Evolutionary conservation across 352 stramenopile species (phyloP).

Genomic region (Globisporangium okanoganense): DNA sequence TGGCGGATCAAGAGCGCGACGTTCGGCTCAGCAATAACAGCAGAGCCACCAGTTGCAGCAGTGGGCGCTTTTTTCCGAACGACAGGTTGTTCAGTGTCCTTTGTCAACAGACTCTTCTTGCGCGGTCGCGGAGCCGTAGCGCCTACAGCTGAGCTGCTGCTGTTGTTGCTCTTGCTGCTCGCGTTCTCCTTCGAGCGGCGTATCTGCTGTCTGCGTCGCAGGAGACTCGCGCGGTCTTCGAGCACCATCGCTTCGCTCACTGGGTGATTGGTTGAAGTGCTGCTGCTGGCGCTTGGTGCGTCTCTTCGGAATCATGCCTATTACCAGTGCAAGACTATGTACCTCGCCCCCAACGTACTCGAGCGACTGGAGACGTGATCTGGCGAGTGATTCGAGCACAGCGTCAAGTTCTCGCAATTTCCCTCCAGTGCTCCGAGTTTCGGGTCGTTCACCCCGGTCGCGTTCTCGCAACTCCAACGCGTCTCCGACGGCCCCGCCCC

Average conservation of each 20-base stretch:
- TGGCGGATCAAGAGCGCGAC: slow-evolving; percentile 40
- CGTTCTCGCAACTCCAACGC: too few relatives aligned
- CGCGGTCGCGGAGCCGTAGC: not conserved
- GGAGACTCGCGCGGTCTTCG: slow-evolving; percentile 35
- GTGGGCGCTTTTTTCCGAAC: not conserved
- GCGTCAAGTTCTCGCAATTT: too few relatives aligned
- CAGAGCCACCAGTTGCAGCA: not conserved
- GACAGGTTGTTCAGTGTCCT: not conserved
- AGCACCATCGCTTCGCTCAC: not conserved
- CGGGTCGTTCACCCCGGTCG: too few relatives aligned
- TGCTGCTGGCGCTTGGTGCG: not conserved
- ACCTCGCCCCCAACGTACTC: too few relatives aligned
- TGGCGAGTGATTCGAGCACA: too few relatives aligned
- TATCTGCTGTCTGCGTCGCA: slow-evolving; percentile 32
- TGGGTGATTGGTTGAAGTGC: not conserved
- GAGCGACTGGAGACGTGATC: too few relatives aligned
- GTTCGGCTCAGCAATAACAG: slow-evolving; percentile 17
- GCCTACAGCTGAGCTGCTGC: not conserved
- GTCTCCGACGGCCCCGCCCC: too few relatives aligned
- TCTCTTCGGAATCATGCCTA: slow-evolving; percentile 7
- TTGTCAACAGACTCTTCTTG: slow-evolving; percentile 13
- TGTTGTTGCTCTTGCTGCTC: slow-evolving; percentile 13
- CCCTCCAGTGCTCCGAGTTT: too few relatives aligned
- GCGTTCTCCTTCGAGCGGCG: slow-evolving; percentile 16
- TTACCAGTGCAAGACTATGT: too few relatives aligned